Evolutionary conservation across 106 monocot genomes (phyloP), one percentile per base, ranked within the genome.

Genomic region (Posidonia australis): DNA sequence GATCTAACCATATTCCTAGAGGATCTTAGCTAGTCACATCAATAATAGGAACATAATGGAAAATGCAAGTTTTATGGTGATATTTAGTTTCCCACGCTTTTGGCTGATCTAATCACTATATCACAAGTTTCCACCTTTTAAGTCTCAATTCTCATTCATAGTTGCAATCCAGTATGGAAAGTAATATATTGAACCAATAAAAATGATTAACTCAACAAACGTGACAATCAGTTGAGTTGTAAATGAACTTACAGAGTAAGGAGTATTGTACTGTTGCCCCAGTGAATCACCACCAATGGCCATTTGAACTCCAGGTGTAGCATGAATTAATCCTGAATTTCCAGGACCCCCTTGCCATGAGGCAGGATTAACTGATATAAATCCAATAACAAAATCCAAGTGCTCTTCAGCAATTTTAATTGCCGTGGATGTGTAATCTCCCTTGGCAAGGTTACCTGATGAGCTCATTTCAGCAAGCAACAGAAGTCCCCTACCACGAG

Each of bases 391-490:
- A 81, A 98, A 91, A 76, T 98, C 98, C 60, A 85, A 83, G 71
- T 98, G 91, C 62, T 88, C 83, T 46, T 98, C 83, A 13, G 98
- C 98, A 63, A 98, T 91, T 79, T 85, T 91, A 20, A 91, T 77
- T 25, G 98, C 91, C n/a, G 91, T 75, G n/a, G 87, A 76, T 62
- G 98, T 98, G 77, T 98, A 98, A 51, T 88, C 91, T 26, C 85
- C 98, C 3, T 70, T 88, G 0, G 98, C 98, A 32, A 91, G 91
- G 67, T 87, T 98, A 54, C 91, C 98, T 41, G 82, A 68, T 16
- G 98, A 98, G 54, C 98, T 98, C 98, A 98, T 98, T 74, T 98
- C 98, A 22, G 98, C 91, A 46, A 98, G 84, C 70, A 98, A 72
- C 22, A 98, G 69, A 46, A 98, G 51, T 23, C 87, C 98, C 54